Base-by-base conservation (phyloP, 495 filamentous ascomycete genomes). In the Aspergillus conjunctus region DNA sequence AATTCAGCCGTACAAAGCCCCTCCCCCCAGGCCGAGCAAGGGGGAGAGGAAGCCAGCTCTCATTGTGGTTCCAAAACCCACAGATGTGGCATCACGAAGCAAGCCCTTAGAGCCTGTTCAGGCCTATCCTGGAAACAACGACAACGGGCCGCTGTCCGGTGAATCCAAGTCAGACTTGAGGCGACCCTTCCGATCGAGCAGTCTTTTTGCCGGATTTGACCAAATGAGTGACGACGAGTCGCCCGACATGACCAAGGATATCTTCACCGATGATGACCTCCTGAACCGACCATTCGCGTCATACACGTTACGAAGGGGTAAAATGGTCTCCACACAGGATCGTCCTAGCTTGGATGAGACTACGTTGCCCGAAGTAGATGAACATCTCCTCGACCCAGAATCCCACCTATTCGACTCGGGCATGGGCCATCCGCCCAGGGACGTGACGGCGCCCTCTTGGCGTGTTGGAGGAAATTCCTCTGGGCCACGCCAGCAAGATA, bases 131-230 rank as follows among this genome's bases (percentile, higher is more conserved):
- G 91, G 90, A 0, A 92, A 91, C 61, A 92, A 92, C 66, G 90
- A 93, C 66, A 88, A 92, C 63, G 90, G 88, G 0, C 90, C 90
- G 2, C 69, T 93, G 58, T 85, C 85, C 5, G 79, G 74, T 49
- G 81, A 87, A 53, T 69, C 69, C 7, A 80, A 74, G 37, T 81
- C 83, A 14, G 80, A 82, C 18, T 78, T 90, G 55, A 83, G 88
- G 58, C 81, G 89, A 37, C 91, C 90, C 2, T 84, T 87, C 61
- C 79, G 90, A 60, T 87, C 89, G 32, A 92, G 88, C 66, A 93
- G 89, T 69, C 77, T 96, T n/a, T 93, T 94, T 68, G 90, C 90
- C 20, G 91, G 90, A 1, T 93, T 95, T 62, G 83, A 86, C n/a
- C 81, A 87, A 54, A 75, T 77, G 7, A 85, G 75, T 48, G 84